Percentiles rank a stretch among this genome's conserved stretches.
These are phyloP conservation scores for Violaceomyces palustris DNA, from an alignment of 1,284 basidiomycete genomes.

Conservation along the genomic window DNA sequence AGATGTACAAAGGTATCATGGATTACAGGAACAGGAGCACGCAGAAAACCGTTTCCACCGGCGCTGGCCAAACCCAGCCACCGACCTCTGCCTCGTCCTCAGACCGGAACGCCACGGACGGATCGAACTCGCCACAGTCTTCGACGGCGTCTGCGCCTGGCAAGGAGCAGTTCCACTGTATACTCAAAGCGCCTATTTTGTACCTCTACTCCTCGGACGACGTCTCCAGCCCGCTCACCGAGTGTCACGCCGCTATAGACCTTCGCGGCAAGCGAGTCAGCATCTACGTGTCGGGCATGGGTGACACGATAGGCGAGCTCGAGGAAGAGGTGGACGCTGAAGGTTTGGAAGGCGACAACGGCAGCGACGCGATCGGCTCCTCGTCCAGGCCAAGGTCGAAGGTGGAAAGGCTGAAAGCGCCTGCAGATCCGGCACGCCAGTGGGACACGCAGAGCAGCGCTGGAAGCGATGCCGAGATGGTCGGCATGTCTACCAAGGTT, in stretches of 20 bases:
- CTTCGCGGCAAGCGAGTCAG: constrained; percentile 45
- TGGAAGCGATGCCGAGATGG: neutral
- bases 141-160: constrained; percentile 5
- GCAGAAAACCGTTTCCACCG: too few relatives aligned
- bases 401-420: too few relatives aligned
- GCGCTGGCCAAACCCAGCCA: too few relatives aligned
- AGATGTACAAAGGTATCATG: constrained; percentile 43
- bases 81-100: neutral
- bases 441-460: neutral
- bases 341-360: constrained; percentile 1
- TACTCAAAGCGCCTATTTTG: constrained; percentile 47
- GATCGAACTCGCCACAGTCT: too few relatives aligned
- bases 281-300: constrained; percentile 36
- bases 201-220: constrained; percentile 49
- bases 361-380: too few relatives aligned
- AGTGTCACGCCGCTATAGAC: constrained; percentile 48
- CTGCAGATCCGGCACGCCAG: neutral
- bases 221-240: constrained; percentile 28
- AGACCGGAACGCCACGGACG: neutral
- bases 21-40: constrained; percentile 29
- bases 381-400: too few relatives aligned
- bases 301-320: constrained; percentile 43
- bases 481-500: too few relatives aligned
- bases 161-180: constrained; percentile 38
- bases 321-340: constrained; percentile 6